These are phyloP conservation scores for Thelonectria discophora DNA, from an alignment of 2,329 filamentous ascomycete species.

Conservation along the genomic window DNA sequence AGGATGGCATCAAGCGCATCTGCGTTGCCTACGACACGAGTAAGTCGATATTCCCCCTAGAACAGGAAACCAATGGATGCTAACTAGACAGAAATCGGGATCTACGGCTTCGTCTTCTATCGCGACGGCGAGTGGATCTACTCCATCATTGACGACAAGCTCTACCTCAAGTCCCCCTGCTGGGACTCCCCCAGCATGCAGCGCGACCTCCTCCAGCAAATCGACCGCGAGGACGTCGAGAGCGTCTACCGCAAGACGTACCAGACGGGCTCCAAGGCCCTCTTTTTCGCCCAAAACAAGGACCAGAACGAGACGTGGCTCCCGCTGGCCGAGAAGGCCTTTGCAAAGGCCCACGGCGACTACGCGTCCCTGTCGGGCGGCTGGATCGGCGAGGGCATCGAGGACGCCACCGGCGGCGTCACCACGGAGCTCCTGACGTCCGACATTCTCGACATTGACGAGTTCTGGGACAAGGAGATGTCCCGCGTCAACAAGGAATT, in stretches of 20 bases:
- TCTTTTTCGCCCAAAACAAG: slow-evolving; percentile 81
- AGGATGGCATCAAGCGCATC: slow-evolving; percentile 73
- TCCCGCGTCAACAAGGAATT: slow-evolving; percentile 84
- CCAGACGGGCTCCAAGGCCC: slow-evolving; percentile 77
- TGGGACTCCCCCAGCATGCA: slow-evolving; percentile 83
- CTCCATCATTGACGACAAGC: slow-evolving; percentile 89
- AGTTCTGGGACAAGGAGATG: slow-evolving; percentile 85
- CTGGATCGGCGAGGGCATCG: slow-evolving; percentile 70
- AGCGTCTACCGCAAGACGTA: slow-evolving; percentile 75
- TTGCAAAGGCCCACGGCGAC: slow-evolving; percentile 84
- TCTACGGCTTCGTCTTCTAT: slow-evolving; percentile 91
- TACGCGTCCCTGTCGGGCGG: slow-evolving; percentile 76
- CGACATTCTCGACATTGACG: slow-evolving; percentile 79
- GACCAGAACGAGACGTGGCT: slow-evolving; percentile 86
- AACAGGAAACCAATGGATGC: background rate
- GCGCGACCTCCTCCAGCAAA: slow-evolving; percentile 76
- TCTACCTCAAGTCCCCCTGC: slow-evolving; percentile 83
- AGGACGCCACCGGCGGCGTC: slow-evolving; percentile 73
- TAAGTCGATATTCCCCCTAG: slow-evolving; percentile 43
- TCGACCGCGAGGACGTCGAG: slow-evolving; percentile 77
- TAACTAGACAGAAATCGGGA: slow-evolving; percentile 65
- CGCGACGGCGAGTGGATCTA: slow-evolving; percentile 92
- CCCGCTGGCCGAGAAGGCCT: slow-evolving; percentile 82
- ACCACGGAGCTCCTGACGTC: slow-evolving; percentile 74
- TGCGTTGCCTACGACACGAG: slow-evolving; percentile 78